phyloP scores from a whole-genome alignment of 371 early-diverging fungal species.

The Actinomucor elegans region DNA sequence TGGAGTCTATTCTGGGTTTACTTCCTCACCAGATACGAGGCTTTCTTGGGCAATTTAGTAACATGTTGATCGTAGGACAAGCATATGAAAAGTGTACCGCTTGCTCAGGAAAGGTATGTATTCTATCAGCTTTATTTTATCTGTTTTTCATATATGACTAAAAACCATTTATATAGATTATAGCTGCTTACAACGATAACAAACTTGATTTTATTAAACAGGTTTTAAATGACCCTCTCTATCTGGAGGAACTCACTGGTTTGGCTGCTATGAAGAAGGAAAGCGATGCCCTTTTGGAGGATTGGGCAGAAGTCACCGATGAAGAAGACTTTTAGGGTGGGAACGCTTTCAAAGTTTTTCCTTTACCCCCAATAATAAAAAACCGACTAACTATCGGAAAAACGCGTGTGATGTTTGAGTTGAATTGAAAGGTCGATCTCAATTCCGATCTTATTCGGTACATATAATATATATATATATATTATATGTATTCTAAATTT shows the following conservation, averaged over 20 bases:
- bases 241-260: slow-evolving; percentile 85
- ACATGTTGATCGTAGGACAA: slow-evolving; percentile 83
- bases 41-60: slow-evolving; percentile 80
- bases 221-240: slow-evolving; percentile 69
- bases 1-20: slow-evolving; percentile 59
- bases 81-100: slow-evolving; percentile 90
- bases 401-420: not conserved
- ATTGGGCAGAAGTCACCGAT: slow-evolving; percentile 61
- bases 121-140: not conserved
- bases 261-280: slow-evolving; percentile 72
- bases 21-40: slow-evolving; percentile 95
- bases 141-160: not conserved
- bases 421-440: not conserved
- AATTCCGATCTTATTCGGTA: too few relatives aligned
- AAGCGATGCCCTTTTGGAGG: slow-evolving; percentile 63
- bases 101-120: slow-evolving; percentile 70
- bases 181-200: slow-evolving; percentile 61
- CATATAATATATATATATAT: too few relatives aligned
- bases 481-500: too few relatives aligned
- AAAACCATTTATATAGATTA: slow-evolving; percentile 34
- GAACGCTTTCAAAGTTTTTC: slow-evolving; percentile 1
- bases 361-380: not conserved
- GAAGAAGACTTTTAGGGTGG: slow-evolving; percentile 43
- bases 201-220: slow-evolving; percentile 74
- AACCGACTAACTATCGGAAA: not conserved